Base-by-base conservation (phyloP, 2,329 filamentous ascomycete species). In the Periglandula ipomoeae region DNA sequence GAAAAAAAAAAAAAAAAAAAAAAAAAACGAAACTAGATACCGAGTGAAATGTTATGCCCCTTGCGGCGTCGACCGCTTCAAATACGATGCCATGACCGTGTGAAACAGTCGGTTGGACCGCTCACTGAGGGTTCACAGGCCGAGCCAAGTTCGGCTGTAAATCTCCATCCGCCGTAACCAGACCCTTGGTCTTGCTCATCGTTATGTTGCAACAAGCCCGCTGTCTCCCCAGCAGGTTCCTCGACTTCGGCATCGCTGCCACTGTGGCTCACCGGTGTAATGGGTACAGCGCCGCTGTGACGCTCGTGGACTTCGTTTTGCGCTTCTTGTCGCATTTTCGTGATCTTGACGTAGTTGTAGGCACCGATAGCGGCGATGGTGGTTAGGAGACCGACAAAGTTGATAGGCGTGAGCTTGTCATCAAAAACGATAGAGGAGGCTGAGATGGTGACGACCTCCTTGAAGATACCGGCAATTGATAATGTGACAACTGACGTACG, bases 381-480 rank as follows among this genome's bases (percentile, higher is more conserved):
- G 44, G 95, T 82, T n/a, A 94, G 62, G 11, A 98, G 73, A 7
- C 93, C 93, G 15, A 85, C 78, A 9, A 96, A 72, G 65, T 98
- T 98, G 71, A 98, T 81, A 0, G 84, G 73, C 0, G 90, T 96
- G 41, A 98, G 78, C 44, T 78, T 80, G 63, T 98, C 93, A 58
- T 93, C 79, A 71, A 96, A 98, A 4, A 95, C 82, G 24, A 94
- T 65, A 8, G 89, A 86, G 0, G 91, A 91, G 1, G 89, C 89
- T 37, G 81, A 84, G 60, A 98, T 97, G 13, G 93, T 98, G 48
- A 98, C 84, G 37, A 97, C 93, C 70, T 98, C 93, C 66, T 98
- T 98, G 75, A 98, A 97, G 53, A 98, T 97, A 52, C 93, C 93
- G 53, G 90, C 95, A 58, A 98, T 96, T 46, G 87, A 94, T 41